Base-by-base conservation (phyloP, 2,329 filamentous ascomycete species). In the Aquanectria penicillioides region DNA sequence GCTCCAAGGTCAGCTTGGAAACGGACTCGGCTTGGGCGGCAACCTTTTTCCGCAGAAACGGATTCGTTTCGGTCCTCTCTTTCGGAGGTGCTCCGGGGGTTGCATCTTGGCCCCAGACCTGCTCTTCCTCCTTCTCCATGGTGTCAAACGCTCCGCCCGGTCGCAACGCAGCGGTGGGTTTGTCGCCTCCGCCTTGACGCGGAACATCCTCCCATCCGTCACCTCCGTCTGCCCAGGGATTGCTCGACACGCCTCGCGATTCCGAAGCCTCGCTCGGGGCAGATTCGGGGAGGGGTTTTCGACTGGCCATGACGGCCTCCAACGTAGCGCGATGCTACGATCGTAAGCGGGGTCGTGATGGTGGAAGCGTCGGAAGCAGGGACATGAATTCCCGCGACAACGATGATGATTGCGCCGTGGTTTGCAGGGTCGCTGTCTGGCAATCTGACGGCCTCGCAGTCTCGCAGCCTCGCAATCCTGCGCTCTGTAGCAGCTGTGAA, bases 31-130 rank as follows among this genome's bases (percentile, higher is more conserved):
- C 71, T 10, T 68, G 41, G 12, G 65, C 68, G 28, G 62, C 62
- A 4, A 74, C 74, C 62, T 83, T 83, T 54, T 82, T 80, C 59
- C 82, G 82, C 18, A 77, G 65, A 69, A 86, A 86, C 0, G 84
- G 84, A 50, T 86, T 86, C 17, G 83, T 85, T 55, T 82, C 77
- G 22, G 70, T 65, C 31, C 74, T 73, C 8, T 68, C 66, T 9
- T 26, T 13, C 12, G 31, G 13, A n/a, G n/a, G n/a, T n/a, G n/a
- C n/a, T 26, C 25, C 23, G 5, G 34, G 5, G n/a, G 31, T 5
- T 61, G 57, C 12, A 65, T 69, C 46, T 26, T 73, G 71, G 38
- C 68, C 66, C 74, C 74, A 76, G 4, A 65, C 70, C 17, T 73
- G 72, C 28, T 74, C 72, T 38, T 74, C 70, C 10, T 61, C 67